phyloP scores from a whole-genome alignment of 306 rosid species.

The Dalbergia cultrata region DNA sequence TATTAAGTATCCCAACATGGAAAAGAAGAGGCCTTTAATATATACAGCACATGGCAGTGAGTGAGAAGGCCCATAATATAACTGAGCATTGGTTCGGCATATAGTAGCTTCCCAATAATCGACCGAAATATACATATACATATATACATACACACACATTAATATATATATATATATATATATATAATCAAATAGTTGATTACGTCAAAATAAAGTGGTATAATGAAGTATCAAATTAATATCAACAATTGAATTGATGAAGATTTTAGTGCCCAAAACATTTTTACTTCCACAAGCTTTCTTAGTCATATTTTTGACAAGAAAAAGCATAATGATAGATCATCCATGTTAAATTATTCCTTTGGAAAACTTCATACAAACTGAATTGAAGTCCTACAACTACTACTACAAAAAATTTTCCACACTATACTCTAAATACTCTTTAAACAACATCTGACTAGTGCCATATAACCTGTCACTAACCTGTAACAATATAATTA shows the following conservation, averaged over 20 bases:
- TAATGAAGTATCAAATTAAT: too few relatives aligned
- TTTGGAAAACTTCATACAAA: neutral
- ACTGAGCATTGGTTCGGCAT: too few relatives aligned
- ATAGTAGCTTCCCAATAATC: conserved; percentile 3
- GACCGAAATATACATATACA: neutral
- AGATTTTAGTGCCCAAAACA: neutral
- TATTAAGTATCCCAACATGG: conserved; percentile 38
- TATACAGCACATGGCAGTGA: neutral
- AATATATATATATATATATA: too few relatives aligned
- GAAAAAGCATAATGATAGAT: neutral
- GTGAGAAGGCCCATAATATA: too few relatives aligned
- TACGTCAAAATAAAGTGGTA: too few relatives aligned
- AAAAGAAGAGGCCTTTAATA: neutral
- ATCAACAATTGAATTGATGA: too few relatives aligned
- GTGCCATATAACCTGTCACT: conserved; percentile 13
- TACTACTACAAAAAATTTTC: conserved; percentile 5
- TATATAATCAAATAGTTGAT: too few relatives aligned
- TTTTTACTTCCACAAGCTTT: conserved; percentile 11
- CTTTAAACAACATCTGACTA: conserved; percentile 13
- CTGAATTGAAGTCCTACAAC: conserved; percentile 33
- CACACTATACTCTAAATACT: conserved; percentile 1
- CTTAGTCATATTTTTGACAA: neutral
- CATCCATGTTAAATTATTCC: neutral
- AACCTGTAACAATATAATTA: neutral
- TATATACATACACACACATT: too few relatives aligned